Evolutionary conservation across 768 basidiomycete species (phyloP).

Genomic region (Bullera alba): DNA sequence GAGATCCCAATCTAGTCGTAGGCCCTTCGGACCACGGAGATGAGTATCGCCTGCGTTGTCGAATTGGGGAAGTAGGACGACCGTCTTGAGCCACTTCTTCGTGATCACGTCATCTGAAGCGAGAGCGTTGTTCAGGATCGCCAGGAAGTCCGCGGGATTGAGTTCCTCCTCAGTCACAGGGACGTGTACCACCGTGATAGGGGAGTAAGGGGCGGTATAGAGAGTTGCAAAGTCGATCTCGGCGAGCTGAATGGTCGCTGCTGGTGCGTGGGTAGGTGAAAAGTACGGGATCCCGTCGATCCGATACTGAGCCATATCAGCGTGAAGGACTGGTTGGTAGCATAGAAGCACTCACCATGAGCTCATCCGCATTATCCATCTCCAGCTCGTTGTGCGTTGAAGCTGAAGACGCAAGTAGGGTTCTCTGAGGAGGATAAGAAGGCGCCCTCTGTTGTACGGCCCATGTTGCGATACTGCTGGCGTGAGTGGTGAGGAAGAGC

Average conservation of each 20-base stretch:
- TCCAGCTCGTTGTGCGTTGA: too few relatives aligned
- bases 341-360: background rate
- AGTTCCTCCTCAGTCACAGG: background rate
- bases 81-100: background rate
- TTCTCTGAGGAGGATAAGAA: too few relatives aligned
- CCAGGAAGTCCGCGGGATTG: background rate
- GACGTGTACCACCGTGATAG: background rate
- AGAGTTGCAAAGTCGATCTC: too few relatives aligned
- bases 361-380: background rate
- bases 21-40: background rate
- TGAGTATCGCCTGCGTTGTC: background rate
- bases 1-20: background rate
- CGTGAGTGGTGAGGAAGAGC: too few relatives aligned
- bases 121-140: background rate
- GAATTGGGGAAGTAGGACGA: background rate
- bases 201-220: background rate
- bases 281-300: constrained; percentile 1
- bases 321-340: background rate
- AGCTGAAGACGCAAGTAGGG: too few relatives aligned
- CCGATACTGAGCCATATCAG: background rate
- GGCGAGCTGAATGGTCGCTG: background rate
- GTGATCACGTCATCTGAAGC: constrained; percentile 4
- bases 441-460: too few relatives aligned
- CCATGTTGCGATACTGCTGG: too few relatives aligned
- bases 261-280: background rate